Evolutionary conservation across 164 flowering plant species (phyloP).

Genomic region (Dillenia turbinata): DNA sequence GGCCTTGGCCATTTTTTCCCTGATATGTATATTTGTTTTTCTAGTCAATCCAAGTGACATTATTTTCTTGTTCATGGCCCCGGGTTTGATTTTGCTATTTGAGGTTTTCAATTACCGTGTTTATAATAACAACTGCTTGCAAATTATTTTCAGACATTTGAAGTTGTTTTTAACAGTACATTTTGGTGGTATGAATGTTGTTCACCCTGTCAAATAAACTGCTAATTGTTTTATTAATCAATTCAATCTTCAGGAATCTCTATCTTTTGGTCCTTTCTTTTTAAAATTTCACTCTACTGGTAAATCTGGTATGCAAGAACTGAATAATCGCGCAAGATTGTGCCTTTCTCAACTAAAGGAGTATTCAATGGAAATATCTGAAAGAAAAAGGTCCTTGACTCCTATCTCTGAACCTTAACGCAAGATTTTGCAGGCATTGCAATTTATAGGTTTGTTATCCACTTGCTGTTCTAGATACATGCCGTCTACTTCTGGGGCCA

Average conservation of each 20-base stretch:
- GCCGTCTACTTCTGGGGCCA: constrained; percentile 61
- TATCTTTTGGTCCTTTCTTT: constrained; percentile 31
- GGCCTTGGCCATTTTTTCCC: too few relatives aligned
- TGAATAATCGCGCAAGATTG: constrained; percentile 17
- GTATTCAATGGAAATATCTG: constrained; percentile 30
- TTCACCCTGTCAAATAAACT: too few relatives aligned
- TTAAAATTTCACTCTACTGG: constrained; percentile 23
- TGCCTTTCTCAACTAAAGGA: constrained; percentile 58
- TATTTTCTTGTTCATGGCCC: too few relatives aligned
- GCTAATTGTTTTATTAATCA: not conserved
- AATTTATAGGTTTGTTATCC: constrained; percentile 66
- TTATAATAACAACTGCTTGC: too few relatives aligned
- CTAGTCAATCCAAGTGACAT: too few relatives aligned
- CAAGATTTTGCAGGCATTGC: constrained; percentile 66
- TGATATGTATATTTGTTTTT: too few relatives aligned
- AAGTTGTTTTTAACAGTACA: too few relatives aligned
- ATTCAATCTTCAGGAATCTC: constrained; percentile 46
- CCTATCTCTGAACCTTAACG: constrained; percentile 25
- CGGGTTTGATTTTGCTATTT: too few relatives aligned
- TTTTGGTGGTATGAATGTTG: too few relatives aligned
- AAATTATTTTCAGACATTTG: too few relatives aligned
- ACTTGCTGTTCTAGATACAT: constrained; percentile 74
- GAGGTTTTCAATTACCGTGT: too few relatives aligned
- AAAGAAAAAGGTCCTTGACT: constrained; percentile 36
- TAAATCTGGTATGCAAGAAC: constrained; percentile 18